Conservation (phyloP, 176 grass and related monocot genomes). For the Echinochloa phyllopogon region DNA sequence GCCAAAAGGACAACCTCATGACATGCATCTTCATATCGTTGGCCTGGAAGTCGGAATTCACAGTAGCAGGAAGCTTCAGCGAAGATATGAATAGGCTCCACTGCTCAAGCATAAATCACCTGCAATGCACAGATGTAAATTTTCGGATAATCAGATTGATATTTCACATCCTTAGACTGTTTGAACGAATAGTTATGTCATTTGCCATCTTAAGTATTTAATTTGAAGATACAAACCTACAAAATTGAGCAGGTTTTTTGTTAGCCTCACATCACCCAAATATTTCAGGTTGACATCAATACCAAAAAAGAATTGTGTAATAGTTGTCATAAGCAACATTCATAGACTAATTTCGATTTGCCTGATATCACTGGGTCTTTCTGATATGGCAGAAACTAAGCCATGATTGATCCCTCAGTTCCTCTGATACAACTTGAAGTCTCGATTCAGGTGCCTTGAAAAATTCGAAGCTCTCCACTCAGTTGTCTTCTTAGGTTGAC, state of each 20-base stretch:
- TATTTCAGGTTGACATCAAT: conserved; percentile 19
- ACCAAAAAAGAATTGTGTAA: neutral
- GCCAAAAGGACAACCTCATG: neutral
- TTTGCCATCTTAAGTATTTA: neutral
- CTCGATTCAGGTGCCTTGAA: neutral
- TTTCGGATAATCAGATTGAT: neutral
- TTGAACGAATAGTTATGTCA: neutral
- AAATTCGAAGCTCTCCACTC: neutral
- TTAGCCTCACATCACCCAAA: neutral
- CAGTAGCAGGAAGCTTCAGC: neutral
- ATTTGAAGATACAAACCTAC: conserved; percentile 3
- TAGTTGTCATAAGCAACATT: neutral
- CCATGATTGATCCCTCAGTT: neutral
- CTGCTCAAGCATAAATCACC: conserved; percentile 16
- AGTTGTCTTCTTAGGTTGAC: neutral
- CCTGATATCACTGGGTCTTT: neutral
- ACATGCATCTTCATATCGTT: conserved; percentile 13
- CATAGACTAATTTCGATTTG: neutral
- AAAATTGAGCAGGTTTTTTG: neutral
- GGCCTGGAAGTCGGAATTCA: neutral
- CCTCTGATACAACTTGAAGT: conserved; percentile 12
- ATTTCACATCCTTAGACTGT: conserved; percentile 7
- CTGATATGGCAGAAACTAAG: neutral
- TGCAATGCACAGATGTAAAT: neutral
- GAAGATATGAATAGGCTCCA: conserved; percentile 12